Conservation (phyloP, 192 early-diverging fungal species). For the Linnemannia schmuckeri region DNA sequence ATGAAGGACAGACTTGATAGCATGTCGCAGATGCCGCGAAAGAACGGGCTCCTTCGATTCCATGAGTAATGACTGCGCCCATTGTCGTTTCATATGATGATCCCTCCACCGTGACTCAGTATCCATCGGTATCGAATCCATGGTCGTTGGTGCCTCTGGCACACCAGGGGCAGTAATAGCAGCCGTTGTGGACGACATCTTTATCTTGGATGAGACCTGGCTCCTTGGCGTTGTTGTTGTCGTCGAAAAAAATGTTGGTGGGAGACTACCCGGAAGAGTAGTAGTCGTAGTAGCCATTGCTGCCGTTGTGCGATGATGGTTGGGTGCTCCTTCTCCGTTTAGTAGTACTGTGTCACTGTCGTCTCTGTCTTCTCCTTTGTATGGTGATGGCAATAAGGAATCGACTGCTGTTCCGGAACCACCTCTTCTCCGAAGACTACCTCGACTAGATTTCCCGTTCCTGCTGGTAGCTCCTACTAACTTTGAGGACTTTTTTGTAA, state of each 20-base stretch:
- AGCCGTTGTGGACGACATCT: not conserved
- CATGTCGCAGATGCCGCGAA: constrained; percentile 34
- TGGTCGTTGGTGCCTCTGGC: not conserved
- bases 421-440: not conserved
- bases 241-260: not conserved
- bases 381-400: not conserved
- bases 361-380: not conserved
- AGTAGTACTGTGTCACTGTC: not conserved
- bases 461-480: not conserved
- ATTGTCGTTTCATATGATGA: constrained; percentile 43
- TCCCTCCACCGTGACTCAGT: constrained; percentile 49
- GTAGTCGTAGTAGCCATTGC: not conserved
- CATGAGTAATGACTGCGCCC: constrained; percentile 37
- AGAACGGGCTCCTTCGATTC: constrained; percentile 47
- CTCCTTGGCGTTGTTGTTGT: not conserved
- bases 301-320: not conserved
- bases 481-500: not conserved
- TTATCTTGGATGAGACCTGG: not conserved
- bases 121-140: constrained; percentile 40
- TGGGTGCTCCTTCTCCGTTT: not conserved
- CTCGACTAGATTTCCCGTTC: not conserved
- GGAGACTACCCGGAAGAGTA: not conserved
- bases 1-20: constrained; percentile 49
- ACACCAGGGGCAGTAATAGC: not conserved
- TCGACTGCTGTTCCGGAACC: not conserved